A percentile compares a stretch with the other conserved stretches of the same genome.
These are phyloP conservation scores for Aspergillus niger DNA, from an alignment of 2,329 filamentous ascomycete genomes.

Conservation along the genomic window DNA sequence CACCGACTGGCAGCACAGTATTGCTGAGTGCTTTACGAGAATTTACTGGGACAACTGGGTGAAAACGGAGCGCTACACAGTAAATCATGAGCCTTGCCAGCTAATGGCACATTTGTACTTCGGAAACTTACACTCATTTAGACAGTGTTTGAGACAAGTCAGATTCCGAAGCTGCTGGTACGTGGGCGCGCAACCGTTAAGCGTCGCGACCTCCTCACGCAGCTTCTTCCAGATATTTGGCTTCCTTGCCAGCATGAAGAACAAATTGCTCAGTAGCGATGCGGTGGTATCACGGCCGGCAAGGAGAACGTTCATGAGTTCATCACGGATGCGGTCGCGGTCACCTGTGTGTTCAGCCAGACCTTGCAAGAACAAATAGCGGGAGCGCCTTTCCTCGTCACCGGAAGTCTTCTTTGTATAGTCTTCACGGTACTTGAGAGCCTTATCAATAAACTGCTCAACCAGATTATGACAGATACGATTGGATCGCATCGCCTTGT, in stretches of 20 bases:
- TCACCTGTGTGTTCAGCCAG: constrained; percentile 48
- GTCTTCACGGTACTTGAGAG: constrained; percentile 27
- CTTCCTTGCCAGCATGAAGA: constrained; percentile 50
- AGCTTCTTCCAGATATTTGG: constrained; percentile 41
- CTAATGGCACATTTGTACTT: no score
- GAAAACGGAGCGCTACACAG: constrained; percentile 41
- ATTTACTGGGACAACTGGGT: constrained; percentile 49
- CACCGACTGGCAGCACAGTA: constrained; percentile 51
- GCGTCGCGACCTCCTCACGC: constrained; percentile 30
- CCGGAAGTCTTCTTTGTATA: background rate
- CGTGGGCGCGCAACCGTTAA: constrained; percentile 23
- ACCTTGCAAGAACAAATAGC: constrained; percentile 52
- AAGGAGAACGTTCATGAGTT: constrained; percentile 53
- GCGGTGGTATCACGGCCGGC: constrained; percentile 57
- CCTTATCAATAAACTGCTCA: constrained; percentile 44
- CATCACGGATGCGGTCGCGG: constrained; percentile 44
- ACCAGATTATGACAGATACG: constrained; percentile 40
- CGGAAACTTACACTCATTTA: constrained; percentile 28
- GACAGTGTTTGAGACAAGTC: constrained; percentile 26
- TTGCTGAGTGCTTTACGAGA: constrained; percentile 37
- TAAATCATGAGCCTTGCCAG: no score
- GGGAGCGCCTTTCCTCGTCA: constrained; percentile 21
- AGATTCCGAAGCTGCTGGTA: constrained; percentile 28
- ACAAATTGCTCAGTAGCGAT: constrained; percentile 43
- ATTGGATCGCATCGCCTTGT: constrained; percentile 29